These are phyloP conservation scores for Penicillium occitanis DNA, from an alignment of 2,329 filamentous ascomycete species.

Conservation along the genomic window DNA sequence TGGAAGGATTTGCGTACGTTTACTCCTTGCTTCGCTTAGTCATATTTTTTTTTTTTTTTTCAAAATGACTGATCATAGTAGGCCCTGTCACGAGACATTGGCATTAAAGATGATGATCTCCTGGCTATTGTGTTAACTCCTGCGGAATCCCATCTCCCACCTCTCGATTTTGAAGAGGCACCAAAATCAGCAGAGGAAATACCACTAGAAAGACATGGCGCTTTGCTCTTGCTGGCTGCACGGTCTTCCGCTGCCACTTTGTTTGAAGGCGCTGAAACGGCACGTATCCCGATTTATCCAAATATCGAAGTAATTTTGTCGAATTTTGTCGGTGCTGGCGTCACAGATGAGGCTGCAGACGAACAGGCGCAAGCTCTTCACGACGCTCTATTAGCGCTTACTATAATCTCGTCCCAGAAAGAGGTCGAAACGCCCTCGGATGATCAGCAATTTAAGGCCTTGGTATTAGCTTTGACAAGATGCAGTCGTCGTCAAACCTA, in stretches of 20 bases:
- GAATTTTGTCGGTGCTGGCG: constrained; percentile 52
- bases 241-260: constrained; percentile 51
- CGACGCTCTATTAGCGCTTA: constrained; percentile 55
- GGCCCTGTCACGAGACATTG: constrained; percentile 57
- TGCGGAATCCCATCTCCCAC: constrained; percentile 41
- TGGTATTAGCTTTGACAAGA: constrained; percentile 50
- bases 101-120: constrained; percentile 50
- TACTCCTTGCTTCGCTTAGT: not conserved
- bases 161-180: constrained; percentile 55
- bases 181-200: constrained; percentile 55
- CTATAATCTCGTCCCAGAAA: constrained; percentile 51
- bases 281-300: constrained; percentile 52
- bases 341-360: constrained; percentile 38
- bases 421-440: constrained; percentile 47
- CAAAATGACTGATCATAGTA: constrained; percentile 22
- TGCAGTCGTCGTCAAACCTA: constrained; percentile 39
- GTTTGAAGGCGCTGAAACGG: constrained; percentile 45
- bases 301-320: constrained; percentile 52
- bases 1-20: constrained; percentile 54
- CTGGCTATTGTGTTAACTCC: constrained; percentile 45
- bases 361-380: constrained; percentile 55
- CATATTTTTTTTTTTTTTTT: not conserved
- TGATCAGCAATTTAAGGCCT: constrained; percentile 54
- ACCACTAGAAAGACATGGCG: constrained; percentile 56
- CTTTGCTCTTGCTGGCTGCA: constrained; percentile 56